A percentile compares a stretch with the other conserved stretches of the same genome.
phyloP scores from a whole-genome alignment of 352 stramenopile genomes.

The Phytophthora vignae region DNA sequence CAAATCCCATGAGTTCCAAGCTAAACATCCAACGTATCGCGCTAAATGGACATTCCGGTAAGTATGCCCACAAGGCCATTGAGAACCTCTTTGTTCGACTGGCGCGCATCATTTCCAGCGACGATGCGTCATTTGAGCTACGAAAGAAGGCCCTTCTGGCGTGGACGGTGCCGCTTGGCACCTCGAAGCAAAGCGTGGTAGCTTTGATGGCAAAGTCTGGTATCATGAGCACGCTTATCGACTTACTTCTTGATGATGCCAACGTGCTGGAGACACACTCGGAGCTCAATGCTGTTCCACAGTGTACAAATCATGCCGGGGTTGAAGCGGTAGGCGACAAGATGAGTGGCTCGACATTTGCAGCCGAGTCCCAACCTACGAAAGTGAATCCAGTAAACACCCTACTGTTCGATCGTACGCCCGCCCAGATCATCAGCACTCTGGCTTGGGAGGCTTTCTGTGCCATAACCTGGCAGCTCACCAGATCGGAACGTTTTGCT shows the following conservation, averaged over 20 bases:
- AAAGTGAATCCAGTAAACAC: slow-evolving; percentile 10
- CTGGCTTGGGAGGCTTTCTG: slow-evolving; percentile 50
- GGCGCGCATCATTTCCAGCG: slow-evolving; percentile 49
- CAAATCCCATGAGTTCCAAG: background rate
- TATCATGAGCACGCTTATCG: slow-evolving; percentile 34
- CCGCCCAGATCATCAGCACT: slow-evolving; percentile 31
- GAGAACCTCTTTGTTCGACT: slow-evolving; percentile 68
- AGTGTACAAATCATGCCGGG: background rate
- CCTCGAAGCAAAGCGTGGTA: slow-evolving; percentile 10
- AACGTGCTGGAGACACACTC: slow-evolving; percentile 26
- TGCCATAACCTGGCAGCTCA: slow-evolving; percentile 42
- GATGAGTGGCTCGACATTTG: background rate
- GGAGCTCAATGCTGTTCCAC: slow-evolving; percentile 13
- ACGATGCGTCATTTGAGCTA: slow-evolving; percentile 44
- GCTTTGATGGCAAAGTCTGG: slow-evolving; percentile 40
- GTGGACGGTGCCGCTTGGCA: slow-evolving; percentile 43
- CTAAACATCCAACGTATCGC: background rate
- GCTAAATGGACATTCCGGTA: slow-evolving; percentile 6
- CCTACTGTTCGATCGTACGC: slow-evolving; percentile 35
- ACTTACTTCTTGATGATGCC: slow-evolving; percentile 37
- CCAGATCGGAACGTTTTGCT: slow-evolving; percentile 32
- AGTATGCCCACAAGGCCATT: slow-evolving; percentile 35
- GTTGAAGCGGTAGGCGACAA: slow-evolving; percentile 1
- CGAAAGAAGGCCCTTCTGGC: slow-evolving; percentile 56
- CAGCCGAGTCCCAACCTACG: background rate